Base-by-base conservation (phyloP, 2,329 filamentous ascomycete species). In the Paraphoma chrysanthemicola region DNA sequence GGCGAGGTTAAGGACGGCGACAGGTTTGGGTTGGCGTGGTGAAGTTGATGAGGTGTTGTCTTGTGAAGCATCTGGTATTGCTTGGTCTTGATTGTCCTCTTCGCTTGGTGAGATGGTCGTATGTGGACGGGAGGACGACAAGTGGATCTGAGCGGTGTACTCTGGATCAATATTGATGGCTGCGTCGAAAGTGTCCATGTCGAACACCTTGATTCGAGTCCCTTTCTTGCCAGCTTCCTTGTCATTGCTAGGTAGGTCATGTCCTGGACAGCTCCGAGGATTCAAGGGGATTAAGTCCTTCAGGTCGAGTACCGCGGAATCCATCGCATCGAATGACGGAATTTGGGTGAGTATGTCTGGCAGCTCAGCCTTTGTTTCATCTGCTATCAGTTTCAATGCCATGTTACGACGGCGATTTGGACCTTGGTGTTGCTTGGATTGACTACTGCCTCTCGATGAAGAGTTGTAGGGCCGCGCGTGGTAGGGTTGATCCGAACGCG, bases 1-100 rank as follows among this genome's bases (percentile, higher is more conserved):
- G 14, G 88, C 88, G 77, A 90, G 86, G 66, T 90, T 91, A 56
- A 91, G 78, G 23, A 90, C 81, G 31, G 82, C 84, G n/a, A 89
- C 81, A 7, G 78, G 78, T 53, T 69, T 68, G 4, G 39, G 14
- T 53, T 28, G 51, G 31, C 47, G 39, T 17, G 45, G 48, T 31
- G 53, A 23, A 11, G 49, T 46, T 2, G 16, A 12, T 29, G 39
- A 42, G 39, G n/a, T n/a, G 8, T 17, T 56, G 30, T 47, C 38
- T 44, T 17, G 46, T 10, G 38, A 42, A 16, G n/a, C 10, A 16
- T 56, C 54, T 39, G 33, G 23, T 44, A 52, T 56, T 11, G 8
- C n/a, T 9, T 42, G 39, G n/a, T 42, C 39, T 17, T 14, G 39
- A 10, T 42, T 7, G 10, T 14, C 11, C 8, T 16, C 8, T 36